A percentile compares a stretch with the other conserved stretches of the same genome.
Evolutionary conservation across 2,329 filamentous ascomycete genomes (phyloP).

Genomic region (Aureobasidium zeae): DNA sequence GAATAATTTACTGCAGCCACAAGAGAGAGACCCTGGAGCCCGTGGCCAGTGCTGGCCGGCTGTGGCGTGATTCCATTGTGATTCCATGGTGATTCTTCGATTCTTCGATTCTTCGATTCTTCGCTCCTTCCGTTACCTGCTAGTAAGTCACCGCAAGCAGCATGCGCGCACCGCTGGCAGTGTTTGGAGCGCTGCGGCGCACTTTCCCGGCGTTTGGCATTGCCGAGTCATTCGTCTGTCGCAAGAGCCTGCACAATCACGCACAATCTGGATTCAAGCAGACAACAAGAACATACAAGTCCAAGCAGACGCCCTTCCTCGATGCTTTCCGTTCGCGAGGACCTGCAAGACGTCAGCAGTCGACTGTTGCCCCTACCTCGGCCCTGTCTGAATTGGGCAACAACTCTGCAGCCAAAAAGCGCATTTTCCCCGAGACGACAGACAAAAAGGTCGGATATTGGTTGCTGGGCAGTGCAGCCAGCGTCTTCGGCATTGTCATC

Average conservation of each 20-base stretch:
- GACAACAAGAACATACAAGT: slow-evolving; percentile 21
- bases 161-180: slow-evolving; percentile 16
- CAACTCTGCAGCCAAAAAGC: slow-evolving; percentile 16
- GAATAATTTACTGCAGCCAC: too few relatives aligned
- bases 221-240: slow-evolving; percentile 23
- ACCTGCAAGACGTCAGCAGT: slow-evolving; percentile 19
- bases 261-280: slow-evolving; percentile 13
- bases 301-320: slow-evolving; percentile 29
- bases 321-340: slow-evolving; percentile 25
- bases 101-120: slow-evolving; percentile 6
- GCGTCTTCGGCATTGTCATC: slow-evolving; percentile 93
- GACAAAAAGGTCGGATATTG: slow-evolving; percentile 79
- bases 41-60: slow-evolving; percentile 11
- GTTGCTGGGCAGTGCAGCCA: slow-evolving; percentile 81
- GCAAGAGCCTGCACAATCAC: slow-evolving; percentile 27
- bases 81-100: not conserved
- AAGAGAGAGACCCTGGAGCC: too few relatives aligned
- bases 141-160: too few relatives aligned
- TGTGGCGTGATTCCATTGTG: not conserved
- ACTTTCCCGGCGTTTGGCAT: slow-evolving; percentile 1
- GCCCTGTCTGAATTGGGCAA: slow-evolving; percentile 27
- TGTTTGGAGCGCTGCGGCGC: slow-evolving; percentile 14
- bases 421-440: slow-evolving; percentile 49
- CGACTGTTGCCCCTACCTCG: slow-evolving; percentile 20
- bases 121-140: not conserved